phyloP scores from a whole-genome alignment of 192 early-diverging fungal species.

The Oehlia diaphana region DNA sequence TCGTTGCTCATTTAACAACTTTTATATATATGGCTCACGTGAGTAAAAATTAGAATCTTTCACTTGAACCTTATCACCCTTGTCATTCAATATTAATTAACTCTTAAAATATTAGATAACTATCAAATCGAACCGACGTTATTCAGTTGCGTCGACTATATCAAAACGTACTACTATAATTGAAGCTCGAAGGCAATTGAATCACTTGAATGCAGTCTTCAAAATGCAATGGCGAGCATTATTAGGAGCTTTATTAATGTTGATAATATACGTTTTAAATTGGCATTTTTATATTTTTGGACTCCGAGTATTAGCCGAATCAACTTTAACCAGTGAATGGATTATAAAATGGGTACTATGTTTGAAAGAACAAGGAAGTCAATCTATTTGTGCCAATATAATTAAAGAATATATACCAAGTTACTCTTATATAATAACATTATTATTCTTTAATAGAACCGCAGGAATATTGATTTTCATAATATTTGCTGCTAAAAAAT shows the following conservation, averaged over 20 bases:
- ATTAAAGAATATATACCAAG: background rate
- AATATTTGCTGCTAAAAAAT: background rate
- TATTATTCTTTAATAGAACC: conserved; percentile 3
- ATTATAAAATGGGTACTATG: background rate
- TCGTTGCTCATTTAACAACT: background rate
- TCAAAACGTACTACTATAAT: background rate
- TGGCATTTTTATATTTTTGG: conserved; percentile 3
- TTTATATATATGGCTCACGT: conserved; percentile 12
- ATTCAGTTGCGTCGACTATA: background rate
- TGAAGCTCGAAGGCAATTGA: background rate
- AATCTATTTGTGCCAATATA: background rate
- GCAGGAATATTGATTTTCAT: conserved; percentile 15
- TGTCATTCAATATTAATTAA: background rate
- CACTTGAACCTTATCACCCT: no score
- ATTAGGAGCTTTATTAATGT: conserved; percentile 20
- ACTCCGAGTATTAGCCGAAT: background rate
- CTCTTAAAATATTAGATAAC: background rate
- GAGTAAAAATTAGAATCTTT: background rate
- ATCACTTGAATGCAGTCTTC: background rate
- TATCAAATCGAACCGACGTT: background rate
- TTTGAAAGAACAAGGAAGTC: background rate
- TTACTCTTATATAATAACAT: background rate
- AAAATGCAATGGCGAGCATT: conserved; percentile 22
- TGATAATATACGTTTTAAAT: background rate
- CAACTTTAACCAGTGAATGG: background rate